Evolutionary conservation across 2,329 filamentous ascomycete genomes (phyloP).

Genomic region (Stagonosporopsis chrysanthemi): DNA sequence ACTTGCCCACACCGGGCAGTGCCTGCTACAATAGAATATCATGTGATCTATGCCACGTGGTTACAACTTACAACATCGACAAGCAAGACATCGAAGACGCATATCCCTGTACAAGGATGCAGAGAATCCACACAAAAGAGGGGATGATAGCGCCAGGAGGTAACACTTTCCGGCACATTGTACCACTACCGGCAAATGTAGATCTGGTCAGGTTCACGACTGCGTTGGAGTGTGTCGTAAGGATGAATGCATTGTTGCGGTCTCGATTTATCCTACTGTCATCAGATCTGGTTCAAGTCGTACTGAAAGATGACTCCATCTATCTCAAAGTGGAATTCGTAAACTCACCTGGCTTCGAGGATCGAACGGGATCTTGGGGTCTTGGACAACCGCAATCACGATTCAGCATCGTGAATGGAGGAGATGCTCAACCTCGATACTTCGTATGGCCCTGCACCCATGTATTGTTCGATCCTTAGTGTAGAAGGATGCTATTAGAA

Average conservation of each 20-base stretch:
- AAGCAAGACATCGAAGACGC: slow-evolving; percentile 2
- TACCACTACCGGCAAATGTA: slow-evolving; percentile 1
- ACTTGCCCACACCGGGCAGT: too few relatives aligned
- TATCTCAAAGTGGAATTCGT: too few relatives aligned
- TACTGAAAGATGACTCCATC: too few relatives aligned
- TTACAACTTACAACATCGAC: neutral
- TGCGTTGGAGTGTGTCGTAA: neutral
- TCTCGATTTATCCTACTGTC: slow-evolving; percentile 1
- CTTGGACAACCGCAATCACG: slow-evolving; percentile 4
- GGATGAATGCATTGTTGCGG: slow-evolving; percentile 2
- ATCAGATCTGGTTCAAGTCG: slow-evolving; percentile 2
- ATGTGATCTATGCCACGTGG: too few relatives aligned
- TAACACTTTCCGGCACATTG: slow-evolving; percentile 4
- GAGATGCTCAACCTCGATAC: neutral
- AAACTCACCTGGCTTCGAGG: neutral
- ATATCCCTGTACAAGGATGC: slow-evolving; percentile 7
- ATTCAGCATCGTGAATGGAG: slow-evolving; percentile 4
- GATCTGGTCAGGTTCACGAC: neutral
- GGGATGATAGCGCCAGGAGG: slow-evolving; percentile 7
- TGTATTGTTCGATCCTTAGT: too few relatives aligned
- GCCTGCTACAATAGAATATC: too few relatives aligned
- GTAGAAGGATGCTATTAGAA: too few relatives aligned
- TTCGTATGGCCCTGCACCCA: too few relatives aligned
- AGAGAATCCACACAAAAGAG: neutral
- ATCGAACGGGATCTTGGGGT: slow-evolving; percentile 1